phyloP scores from a whole-genome alignment of 805 yeast species.

The Zygotorulaspora danielsina region DNA sequence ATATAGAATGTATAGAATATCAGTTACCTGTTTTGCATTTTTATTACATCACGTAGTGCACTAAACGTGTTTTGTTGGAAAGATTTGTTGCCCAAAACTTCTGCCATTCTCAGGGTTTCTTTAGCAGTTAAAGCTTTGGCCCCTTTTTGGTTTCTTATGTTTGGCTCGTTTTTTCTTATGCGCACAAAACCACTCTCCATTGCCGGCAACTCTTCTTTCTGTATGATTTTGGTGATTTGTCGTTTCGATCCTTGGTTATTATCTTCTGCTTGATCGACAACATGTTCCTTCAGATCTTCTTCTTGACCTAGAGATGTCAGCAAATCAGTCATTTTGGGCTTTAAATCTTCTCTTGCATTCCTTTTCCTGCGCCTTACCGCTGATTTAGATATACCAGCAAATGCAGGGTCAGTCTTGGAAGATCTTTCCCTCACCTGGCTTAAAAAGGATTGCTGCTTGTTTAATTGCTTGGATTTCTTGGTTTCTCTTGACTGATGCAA shows the following conservation, averaged over 20 bases:
- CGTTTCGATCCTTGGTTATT: constrained; percentile 9
- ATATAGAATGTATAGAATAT: background rate
- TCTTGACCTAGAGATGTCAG: constrained; percentile 46
- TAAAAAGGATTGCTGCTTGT: constrained; percentile 37
- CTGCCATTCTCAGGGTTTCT: constrained; percentile 57
- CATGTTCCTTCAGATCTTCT: constrained; percentile 22
- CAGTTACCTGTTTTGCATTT: constrained; percentile 29
- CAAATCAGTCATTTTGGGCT: constrained; percentile 64
- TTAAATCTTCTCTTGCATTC: constrained; percentile 55
- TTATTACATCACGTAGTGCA: constrained; percentile 58
- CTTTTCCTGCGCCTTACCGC: constrained; percentile 61
- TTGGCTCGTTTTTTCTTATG: constrained; percentile 44
- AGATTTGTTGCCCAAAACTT: constrained; percentile 49
- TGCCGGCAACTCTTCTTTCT: background rate
- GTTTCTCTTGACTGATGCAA: constrained; percentile 50
- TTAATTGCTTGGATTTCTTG: constrained; percentile 49
- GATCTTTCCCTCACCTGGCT: constrained; percentile 21
- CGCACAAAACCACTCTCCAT: constrained; percentile 20
- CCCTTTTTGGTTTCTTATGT: constrained; percentile 51
- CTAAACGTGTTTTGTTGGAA: constrained; percentile 61
- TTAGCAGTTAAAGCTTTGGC: constrained; percentile 49
- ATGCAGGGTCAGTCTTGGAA: constrained; percentile 25
- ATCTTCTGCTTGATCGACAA: constrained; percentile 12
- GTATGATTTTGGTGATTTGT: constrained; percentile 11
- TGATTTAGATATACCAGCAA: constrained; percentile 58